These are phyloP conservation scores for Globisporangium spinosum DNA, from an alignment of 352 stramenopile species.

Conservation along the genomic window DNA sequence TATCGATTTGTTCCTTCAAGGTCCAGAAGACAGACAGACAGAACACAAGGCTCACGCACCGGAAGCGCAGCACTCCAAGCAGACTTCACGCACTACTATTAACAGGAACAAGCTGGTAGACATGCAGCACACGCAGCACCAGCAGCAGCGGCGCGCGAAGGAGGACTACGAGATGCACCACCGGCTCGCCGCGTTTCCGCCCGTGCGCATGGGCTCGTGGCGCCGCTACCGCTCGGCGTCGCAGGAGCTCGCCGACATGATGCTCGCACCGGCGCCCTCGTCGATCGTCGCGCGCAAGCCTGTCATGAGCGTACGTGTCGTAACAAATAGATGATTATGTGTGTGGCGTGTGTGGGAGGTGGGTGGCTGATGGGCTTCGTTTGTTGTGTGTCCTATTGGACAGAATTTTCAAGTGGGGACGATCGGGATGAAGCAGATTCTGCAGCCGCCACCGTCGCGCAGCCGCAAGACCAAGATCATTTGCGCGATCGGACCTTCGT, in stretches of 20 bases:
- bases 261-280: constrained; percentile 35
- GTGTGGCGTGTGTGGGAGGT: neutral
- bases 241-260: constrained; percentile 54
- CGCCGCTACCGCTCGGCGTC: constrained; percentile 56
- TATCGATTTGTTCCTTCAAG: constrained; percentile 2
- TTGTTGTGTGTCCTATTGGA: neutral
- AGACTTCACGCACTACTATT: neutral
- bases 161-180: constrained; percentile 30
- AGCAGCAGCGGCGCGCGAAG: constrained; percentile 10
- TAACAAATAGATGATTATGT: neutral
- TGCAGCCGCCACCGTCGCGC: constrained; percentile 43
- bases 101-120: neutral
- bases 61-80: neutral
- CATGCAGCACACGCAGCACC: constrained; percentile 4
- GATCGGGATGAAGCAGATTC: constrained; percentile 68
- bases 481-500: constrained; percentile 97
- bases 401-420: constrained; percentile 66
- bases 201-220: constrained; percentile 65
- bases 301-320: constrained; percentile 25
- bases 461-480: constrained; percentile 97
- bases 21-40: neutral
- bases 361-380: neutral
- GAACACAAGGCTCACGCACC: neutral
- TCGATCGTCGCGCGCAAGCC: constrained; percentile 34
- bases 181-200: constrained; percentile 42